Percentiles rank a stretch among this genome's conserved stretches.
Conservation (phyloP, 2,329 filamentous ascomycete genomes). For the Aspergillus quadrilineatus region DNA sequence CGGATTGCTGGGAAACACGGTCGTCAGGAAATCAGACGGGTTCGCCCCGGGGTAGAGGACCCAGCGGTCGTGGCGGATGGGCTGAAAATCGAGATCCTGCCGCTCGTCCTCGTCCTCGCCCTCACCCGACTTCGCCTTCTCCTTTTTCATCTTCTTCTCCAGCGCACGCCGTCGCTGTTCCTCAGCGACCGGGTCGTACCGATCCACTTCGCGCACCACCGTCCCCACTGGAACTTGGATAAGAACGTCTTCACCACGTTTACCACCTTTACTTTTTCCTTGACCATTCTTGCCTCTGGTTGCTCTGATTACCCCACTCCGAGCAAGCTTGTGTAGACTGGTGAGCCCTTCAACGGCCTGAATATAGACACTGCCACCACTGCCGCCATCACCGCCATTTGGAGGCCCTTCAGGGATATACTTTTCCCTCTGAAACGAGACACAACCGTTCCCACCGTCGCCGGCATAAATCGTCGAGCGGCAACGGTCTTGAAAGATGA, state of each 20-base stretch:
- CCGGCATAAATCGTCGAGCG: slow-evolving; percentile 75
- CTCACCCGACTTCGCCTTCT: slow-evolving; percentile 2
- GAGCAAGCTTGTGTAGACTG: slow-evolving; percentile 84
- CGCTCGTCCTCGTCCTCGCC: slow-evolving; percentile 34
- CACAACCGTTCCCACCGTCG: slow-evolving; percentile 83
- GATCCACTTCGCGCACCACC: slow-evolving; percentile 76
- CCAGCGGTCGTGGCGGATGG: slow-evolving; percentile 68
- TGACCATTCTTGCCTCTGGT: slow-evolving; percentile 48
- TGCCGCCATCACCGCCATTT: slow-evolving; percentile 92
- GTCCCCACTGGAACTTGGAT: slow-evolving; percentile 92
- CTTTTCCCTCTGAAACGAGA: slow-evolving; percentile 90
- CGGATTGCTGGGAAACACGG: slow-evolving; percentile 58
- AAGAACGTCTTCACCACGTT: slow-evolving; percentile 80
- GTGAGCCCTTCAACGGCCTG: slow-evolving; percentile 90
- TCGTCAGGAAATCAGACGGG: slow-evolving; percentile 64
- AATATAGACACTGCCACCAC: slow-evolving; percentile 89
- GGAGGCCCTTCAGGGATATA: slow-evolving; percentile 85
- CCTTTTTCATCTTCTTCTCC: background rate
- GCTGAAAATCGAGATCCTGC: slow-evolving; percentile 43
- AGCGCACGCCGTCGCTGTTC: slow-evolving; percentile 49
- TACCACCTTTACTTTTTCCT: slow-evolving; percentile 58
- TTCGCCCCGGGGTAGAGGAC: slow-evolving; percentile 79
- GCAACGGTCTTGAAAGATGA: slow-evolving; percentile 85
- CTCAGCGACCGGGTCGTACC: slow-evolving; percentile 73
- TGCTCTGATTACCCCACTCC: slow-evolving; percentile 62